Evolutionary conservation across 495 filamentous ascomycete genomes (phyloP).

Genomic region (Penicillium robsamsonii): DNA sequence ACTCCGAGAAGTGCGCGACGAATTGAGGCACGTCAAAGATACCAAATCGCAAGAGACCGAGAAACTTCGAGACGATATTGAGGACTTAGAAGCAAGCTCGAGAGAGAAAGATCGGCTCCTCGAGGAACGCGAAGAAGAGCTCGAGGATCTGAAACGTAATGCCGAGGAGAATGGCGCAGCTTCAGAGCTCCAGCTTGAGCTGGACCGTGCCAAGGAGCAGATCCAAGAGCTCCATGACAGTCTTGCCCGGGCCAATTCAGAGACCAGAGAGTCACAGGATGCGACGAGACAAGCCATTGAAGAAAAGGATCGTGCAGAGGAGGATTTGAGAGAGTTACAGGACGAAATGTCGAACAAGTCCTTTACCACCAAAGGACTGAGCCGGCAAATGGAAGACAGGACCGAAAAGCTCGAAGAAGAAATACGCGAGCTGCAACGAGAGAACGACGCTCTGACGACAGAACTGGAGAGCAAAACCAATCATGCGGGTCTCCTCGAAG

Average conservation of each 20-base stretch:
- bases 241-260: conserved; percentile 49
- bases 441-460: conserved; percentile 50
- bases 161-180: conserved; percentile 52
- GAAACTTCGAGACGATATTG: conserved; percentile 63
- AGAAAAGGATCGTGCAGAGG: conserved; percentile 53
- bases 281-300: conserved; percentile 61
- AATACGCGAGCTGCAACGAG: conserved; percentile 56
- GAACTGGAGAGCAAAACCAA: conserved; percentile 51
- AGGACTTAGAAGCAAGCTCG: conserved; percentile 63
- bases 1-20: conserved; percentile 45
- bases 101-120: conserved; percentile 64
- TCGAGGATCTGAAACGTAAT: conserved; percentile 57
- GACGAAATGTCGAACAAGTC: conserved; percentile 80
- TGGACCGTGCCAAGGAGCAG: conserved; percentile 55
- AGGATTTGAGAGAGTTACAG: conserved; percentile 58
- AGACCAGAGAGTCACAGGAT: conserved; percentile 56
- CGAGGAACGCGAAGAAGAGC: conserved; percentile 63
- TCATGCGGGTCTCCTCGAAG: conserved; percentile 37
- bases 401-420: conserved; percentile 63
- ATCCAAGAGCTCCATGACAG: conserved; percentile 62
- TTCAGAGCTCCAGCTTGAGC: conserved; percentile 49
- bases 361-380: conserved; percentile 70
- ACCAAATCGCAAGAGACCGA: conserved; percentile 55
- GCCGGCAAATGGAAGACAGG: conserved; percentile 72
- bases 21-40: conserved; percentile 45